These are phyloP conservation scores for Aspergillus calidoustus DNA, from an alignment of 2,329 filamentous ascomycete genomes.

Conservation along the genomic window DNA sequence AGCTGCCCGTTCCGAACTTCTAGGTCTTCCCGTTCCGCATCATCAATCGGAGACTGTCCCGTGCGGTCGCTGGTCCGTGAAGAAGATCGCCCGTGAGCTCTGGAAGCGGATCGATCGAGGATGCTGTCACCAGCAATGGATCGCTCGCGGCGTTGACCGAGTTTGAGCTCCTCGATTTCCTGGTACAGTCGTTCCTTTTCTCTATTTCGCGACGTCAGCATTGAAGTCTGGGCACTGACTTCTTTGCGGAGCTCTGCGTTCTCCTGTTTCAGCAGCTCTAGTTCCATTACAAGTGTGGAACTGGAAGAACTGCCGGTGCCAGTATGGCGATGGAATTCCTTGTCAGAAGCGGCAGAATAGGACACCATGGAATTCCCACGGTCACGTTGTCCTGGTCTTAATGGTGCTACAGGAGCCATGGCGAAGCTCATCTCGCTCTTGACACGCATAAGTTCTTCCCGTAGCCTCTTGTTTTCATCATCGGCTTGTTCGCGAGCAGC, in stretches of 20 bases:
- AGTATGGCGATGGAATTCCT: slow-evolving; percentile 42
- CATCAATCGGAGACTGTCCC: slow-evolving; percentile 67
- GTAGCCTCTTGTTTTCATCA: slow-evolving; percentile 80
- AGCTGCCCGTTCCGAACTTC: slow-evolving; percentile 83
- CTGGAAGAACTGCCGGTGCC: slow-evolving; percentile 63
- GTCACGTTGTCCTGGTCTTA: slow-evolving; percentile 38
- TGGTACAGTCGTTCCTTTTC: slow-evolving; percentile 95
- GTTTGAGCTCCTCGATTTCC: slow-evolving; percentile 95
- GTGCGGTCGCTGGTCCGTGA: slow-evolving; percentile 75
- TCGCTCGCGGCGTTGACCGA: slow-evolving; percentile 75
- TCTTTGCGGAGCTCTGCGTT: slow-evolving; percentile 91
- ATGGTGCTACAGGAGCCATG: slow-evolving; percentile 34
- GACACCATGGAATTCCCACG: slow-evolving; percentile 45
- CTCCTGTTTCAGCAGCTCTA: slow-evolving; percentile 83
- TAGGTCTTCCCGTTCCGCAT: slow-evolving; percentile 81
- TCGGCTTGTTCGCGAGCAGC: slow-evolving; percentile 86
- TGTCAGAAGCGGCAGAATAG: slow-evolving; percentile 42
- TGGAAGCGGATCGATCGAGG: slow-evolving; percentile 89
- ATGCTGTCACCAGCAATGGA: slow-evolving; percentile 81
- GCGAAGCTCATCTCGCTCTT: slow-evolving; percentile 47
- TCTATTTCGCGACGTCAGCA: slow-evolving; percentile 93
- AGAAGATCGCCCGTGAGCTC: slow-evolving; percentile 73
- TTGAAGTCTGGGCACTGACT: slow-evolving; percentile 93
- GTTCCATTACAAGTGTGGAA: slow-evolving; percentile 78
- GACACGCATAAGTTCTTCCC: slow-evolving; percentile 80